phyloP scores from a whole-genome alignment of 768 basidiomycete species.

The Infundibulicybe gibba region DNA sequence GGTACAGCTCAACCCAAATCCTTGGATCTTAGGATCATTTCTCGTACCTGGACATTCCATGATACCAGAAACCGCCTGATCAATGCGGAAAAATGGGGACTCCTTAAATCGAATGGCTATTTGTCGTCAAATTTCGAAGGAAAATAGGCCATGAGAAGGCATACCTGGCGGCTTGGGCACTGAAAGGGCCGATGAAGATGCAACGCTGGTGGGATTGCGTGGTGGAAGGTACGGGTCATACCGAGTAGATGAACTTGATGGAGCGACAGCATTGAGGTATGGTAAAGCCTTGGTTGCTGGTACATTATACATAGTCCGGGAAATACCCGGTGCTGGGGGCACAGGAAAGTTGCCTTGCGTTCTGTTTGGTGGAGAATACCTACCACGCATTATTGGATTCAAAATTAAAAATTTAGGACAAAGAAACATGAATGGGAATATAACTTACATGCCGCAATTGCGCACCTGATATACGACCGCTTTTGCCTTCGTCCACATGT shows the following conservation, averaged over 20 bases:
- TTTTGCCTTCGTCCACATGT: slow-evolving; percentile 70
- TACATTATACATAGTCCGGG: slow-evolving; percentile 14
- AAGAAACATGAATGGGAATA: background rate
- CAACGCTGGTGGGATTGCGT: slow-evolving; percentile 30
- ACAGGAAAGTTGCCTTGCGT: slow-evolving; percentile 11
- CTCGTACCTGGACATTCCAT: slow-evolving; percentile 75
- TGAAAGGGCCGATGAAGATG: slow-evolving; percentile 26
- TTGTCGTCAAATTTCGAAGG: slow-evolving; percentile 6
- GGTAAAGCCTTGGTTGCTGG: slow-evolving; percentile 24
- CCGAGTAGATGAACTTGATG: slow-evolving; percentile 35
- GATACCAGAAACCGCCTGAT: slow-evolving; percentile 60
- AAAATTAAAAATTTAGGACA: background rate
- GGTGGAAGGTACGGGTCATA: slow-evolving; percentile 71
- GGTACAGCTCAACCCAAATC: background rate
- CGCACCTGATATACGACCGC: slow-evolving; percentile 66
- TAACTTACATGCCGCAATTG: slow-evolving; percentile 60
- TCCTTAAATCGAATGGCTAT: slow-evolving; percentile 72
- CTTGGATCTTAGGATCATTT: background rate
- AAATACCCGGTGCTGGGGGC: slow-evolving; percentile 11
- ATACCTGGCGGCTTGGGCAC: slow-evolving; percentile 26
- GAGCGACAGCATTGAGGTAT: slow-evolving; percentile 22
- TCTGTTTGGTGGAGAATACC: slow-evolving; percentile 16
- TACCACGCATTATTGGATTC: slow-evolving; percentile 5
- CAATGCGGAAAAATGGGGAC: slow-evolving; percentile 73
- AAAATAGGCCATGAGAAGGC: background rate